Percentiles rank a stretch among this genome's conserved stretches.
phyloP scores from a whole-genome alignment of 2,329 filamentous ascomycete species.

The Apiospora malaysiana region DNA sequence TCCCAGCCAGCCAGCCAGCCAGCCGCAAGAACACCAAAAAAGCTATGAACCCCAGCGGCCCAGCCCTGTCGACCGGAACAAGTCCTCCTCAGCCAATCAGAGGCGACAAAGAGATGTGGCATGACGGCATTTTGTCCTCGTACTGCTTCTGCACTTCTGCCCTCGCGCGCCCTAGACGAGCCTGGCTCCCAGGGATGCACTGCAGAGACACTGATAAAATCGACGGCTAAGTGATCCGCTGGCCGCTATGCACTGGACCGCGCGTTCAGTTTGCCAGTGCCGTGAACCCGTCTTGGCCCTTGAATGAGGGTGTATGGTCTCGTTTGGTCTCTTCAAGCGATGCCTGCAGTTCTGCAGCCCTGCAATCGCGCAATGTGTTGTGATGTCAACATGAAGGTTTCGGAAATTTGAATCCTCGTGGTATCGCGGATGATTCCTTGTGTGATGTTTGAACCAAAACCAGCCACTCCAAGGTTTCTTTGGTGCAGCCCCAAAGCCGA shows the following conservation, averaged over 20 bases:
- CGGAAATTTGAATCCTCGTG: neutral
- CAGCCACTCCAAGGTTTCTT: neutral
- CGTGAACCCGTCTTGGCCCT: constrained; percentile 14
- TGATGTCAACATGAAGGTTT: constrained; percentile 9
- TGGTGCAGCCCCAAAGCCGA: neutral
- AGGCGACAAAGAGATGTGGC: neutral
- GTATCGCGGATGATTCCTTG: neutral
- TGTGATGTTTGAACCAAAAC: neutral
- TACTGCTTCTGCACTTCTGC: neutral
- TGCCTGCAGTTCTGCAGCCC: neutral
- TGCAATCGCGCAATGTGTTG: too few relatives aligned
- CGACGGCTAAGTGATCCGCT: constrained; percentile 1
- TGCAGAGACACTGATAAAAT: neutral
- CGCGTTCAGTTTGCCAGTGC: constrained; percentile 1
- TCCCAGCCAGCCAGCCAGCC: neutral
- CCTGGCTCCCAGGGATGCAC: neutral
- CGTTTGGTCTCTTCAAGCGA: too few relatives aligned
- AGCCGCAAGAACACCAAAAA: too few relatives aligned
- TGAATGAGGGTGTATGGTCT: too few relatives aligned
- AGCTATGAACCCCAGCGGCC: neutral
- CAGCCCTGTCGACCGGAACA: constrained; percentile 1
- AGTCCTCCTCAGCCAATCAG: neutral
- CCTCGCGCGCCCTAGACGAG: neutral
- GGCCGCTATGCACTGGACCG: neutral
- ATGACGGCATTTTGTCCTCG: neutral